Base-by-base conservation (phyloP, 2,329 filamentous ascomycete species). In the Penicillium psychrosexuale region DNA sequence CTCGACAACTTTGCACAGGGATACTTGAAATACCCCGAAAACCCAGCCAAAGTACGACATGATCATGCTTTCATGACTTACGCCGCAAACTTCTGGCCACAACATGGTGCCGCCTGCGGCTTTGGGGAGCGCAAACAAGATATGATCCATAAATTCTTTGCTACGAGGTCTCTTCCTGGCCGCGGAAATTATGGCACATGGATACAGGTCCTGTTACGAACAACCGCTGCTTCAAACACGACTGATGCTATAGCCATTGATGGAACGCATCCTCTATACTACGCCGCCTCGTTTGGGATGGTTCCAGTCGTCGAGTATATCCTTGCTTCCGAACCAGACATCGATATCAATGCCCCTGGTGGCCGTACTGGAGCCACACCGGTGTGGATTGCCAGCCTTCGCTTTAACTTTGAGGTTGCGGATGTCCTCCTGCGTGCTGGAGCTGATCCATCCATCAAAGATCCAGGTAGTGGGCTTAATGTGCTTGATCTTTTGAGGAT, bases 231-330 rank as follows among this genome's bases (percentile, higher is more conserved):
- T 19, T 49, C 40, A 3, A 24, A 22, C 3, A 49, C 45, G 17
- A 15, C 50, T 3, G 30, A 43, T 27, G 7, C 24, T 1, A 37
- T 38, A 11, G 45, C 37, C 22, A 60, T 64, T 24, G 52, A 61
- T 19, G 47, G 19, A 5, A 63, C 61, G 1, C 55, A 64, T 12
- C 61, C 61, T 3, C 46, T 64, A 5, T 64, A 64, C 44, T 64
- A 63, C 28, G 61, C 61, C 1, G 55, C 56, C 17, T 64, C 61
- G 1, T 64, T 61, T 46, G 61, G 61, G 0, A 60, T 64, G 60
- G 19, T 44, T 13, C 49, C 55, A 28, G 60, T 64, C 8, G 51
- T 64, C 27, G 46, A 58, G 22, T 49, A 53, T 24, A 57, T 64
- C 30, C 49, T 63, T 6, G 47, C 34, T 9, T 55, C 59, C 9